Conservation (phyloP, 768 basidiomycete genomes). For the Naganishia randhawae region DNA sequence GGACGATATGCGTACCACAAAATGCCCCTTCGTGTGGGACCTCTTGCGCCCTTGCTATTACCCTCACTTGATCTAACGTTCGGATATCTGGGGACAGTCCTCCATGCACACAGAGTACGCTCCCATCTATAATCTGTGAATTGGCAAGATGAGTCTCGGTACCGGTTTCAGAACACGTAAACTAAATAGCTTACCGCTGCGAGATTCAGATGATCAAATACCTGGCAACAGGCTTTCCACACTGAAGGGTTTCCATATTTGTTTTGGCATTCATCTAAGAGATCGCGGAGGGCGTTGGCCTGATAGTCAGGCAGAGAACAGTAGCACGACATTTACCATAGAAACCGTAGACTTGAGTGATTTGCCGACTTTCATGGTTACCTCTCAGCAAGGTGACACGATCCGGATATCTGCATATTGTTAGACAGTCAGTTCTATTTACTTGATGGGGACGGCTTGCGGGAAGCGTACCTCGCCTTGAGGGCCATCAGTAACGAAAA, state of each 20-base stretch:
- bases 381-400: slow-evolving; percentile 96
- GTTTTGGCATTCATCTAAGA: slow-evolving; percentile 85
- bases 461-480: slow-evolving; percentile 57
- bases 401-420: slow-evolving; percentile 84
- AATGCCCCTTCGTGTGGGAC: slow-evolving; percentile 56
- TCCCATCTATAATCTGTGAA: slow-evolving; percentile 82
- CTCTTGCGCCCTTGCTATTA: slow-evolving; percentile 63
- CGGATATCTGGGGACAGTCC: slow-evolving; percentile 93
- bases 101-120: slow-evolving; percentile 88
- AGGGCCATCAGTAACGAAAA: slow-evolving; percentile 94
- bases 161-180: neutral
- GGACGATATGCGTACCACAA: slow-evolving; percentile 45
- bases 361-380: slow-evolving; percentile 98
- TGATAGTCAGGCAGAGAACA: neutral
- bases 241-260: slow-evolving; percentile 93
- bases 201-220: slow-evolving; percentile 91
- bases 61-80: slow-evolving; percentile 88
- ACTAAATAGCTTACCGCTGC: slow-evolving; percentile 66
- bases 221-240: slow-evolving; percentile 95
- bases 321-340: slow-evolving; percentile 63
- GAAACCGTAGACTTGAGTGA: slow-evolving; percentile 99
- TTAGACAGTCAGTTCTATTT: neutral
- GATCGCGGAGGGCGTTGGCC: neutral
- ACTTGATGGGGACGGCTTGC: neutral
- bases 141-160: neutral